Evolutionary conservation across 352 stramenopile genomes (phyloP), one percentile per base, ranked within the genome.

Genomic region (Phytophthora idaei): DNA sequence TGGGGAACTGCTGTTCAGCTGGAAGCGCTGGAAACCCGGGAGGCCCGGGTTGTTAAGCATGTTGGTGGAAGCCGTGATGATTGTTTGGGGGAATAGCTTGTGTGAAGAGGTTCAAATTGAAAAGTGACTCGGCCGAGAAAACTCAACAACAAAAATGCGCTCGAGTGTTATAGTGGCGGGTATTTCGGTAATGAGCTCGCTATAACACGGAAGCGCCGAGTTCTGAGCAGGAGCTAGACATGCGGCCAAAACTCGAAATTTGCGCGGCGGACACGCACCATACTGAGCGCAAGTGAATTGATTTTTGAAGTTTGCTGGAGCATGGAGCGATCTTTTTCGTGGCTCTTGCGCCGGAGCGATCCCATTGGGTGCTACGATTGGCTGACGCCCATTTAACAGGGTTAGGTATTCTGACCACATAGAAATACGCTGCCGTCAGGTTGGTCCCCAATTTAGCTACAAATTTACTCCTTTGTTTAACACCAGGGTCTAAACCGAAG

Each of bases 41-140:
- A 89, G 80, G 15, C 68, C 81, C 51, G 77, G 77, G 41, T 69
- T 73, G 57, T 87, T 89, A 64, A 89, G 67, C 80, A 89, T 89
- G 64, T 71, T 77, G 60, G 65, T 57, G 51, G 69, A 68, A 57
- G 60, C 44, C 64, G 69, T 77, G 44, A 52, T 77, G 31, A 31
- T 44, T 60, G 28, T 48, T 53, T 39, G 44, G 32, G n/a, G 21
- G 14, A 15, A 28, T 29, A 51, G 15, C 8, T 52, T 61, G 47
- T 21, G 34, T 44, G 27, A 10, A 39, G 17, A 51, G 54, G 36
- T 42, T 48, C 48, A 56, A 73, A 60, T 69, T 29, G n/a, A 8
- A 64, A 61, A 68, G 36, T 68, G 53, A 61, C 37, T 48, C 31
- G 44, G 29, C 25, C 10, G 27, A 59, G 8, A 54, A 32, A 51